Evolutionary conservation across 768 basidiomycete species (phyloP).

Genomic region (Leccinum disarticulatum): DNA sequence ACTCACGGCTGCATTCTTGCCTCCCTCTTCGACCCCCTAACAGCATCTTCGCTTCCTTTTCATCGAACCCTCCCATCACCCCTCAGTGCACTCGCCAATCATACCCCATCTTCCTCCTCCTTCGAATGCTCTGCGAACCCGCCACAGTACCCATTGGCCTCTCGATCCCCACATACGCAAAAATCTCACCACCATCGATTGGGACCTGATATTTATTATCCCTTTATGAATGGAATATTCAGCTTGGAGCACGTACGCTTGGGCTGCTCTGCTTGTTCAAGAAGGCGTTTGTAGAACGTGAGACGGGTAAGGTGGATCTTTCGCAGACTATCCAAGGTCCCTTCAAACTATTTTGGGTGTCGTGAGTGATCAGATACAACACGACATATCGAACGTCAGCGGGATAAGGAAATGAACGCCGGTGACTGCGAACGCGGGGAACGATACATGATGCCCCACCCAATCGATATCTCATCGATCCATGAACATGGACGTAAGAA

Average conservation of each 20-base stretch:
- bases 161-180: conserved; percentile 60
- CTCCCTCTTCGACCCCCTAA: conserved; percentile 61
- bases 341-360: conserved; percentile 39
- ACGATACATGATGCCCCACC: neutral
- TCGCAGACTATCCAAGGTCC: conserved; percentile 40
- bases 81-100: conserved; percentile 49
- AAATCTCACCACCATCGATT: conserved; percentile 28
- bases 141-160: conserved; percentile 67
- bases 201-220: conserved; percentile 15
- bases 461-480: neutral
- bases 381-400: neutral
- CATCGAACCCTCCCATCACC: conserved; percentile 57
- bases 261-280: conserved; percentile 78
- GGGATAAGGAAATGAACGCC: neutral
- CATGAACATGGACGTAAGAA: neutral
- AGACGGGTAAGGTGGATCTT: conserved; percentile 54
- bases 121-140: conserved; percentile 52
- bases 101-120: conserved; percentile 45
- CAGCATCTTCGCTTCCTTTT: conserved; percentile 64
- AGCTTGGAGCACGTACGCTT: conserved; percentile 83
- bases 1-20: conserved; percentile 75
- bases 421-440: neutral
- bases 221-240: conserved; percentile 66
- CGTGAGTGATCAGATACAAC: conserved; percentile 2
- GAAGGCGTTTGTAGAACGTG: conserved; percentile 71